Conservation (phyloP, 768 basidiomycete genomes). For the Hypholoma sublateritium region DNA sequence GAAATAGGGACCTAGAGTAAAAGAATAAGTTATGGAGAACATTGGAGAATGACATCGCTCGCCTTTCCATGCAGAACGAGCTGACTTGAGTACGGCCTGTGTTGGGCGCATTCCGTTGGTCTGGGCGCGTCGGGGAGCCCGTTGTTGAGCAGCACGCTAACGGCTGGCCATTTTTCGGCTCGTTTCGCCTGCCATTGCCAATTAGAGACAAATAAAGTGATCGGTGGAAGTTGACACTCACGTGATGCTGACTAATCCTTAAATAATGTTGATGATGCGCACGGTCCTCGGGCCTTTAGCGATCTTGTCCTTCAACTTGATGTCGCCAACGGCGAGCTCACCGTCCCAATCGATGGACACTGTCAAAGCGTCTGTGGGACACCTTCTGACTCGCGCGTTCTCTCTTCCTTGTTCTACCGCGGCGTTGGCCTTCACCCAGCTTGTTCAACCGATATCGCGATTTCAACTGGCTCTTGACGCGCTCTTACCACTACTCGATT, state of each 20-base stretch:
- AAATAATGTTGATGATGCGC: not conserved
- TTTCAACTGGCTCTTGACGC: conserved; percentile 86
- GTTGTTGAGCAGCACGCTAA: conserved; percentile 10
- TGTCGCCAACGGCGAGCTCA: conserved; percentile 17
- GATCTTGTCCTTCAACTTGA: conserved; percentile 8
- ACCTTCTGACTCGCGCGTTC: conserved; percentile 66
- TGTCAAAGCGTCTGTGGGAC: conserved; percentile 61
- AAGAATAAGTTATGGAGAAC: not conserved
- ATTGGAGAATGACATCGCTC: conserved; percentile 6
- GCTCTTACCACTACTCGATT: conserved; percentile 70
- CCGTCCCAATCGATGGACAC: conserved; percentile 35
- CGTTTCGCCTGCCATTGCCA: conserved; percentile 8
- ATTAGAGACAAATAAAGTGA: conserved; percentile 7
- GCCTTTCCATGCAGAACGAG: conserved; percentile 89
- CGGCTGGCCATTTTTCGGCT: conserved; percentile 6
- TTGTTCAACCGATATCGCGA: conserved; percentile 72
- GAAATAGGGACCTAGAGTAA: conserved; percentile 81
- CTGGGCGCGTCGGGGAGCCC: conserved; percentile 6
- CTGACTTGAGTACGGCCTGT: conserved; percentile 53
- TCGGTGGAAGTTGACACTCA: not conserved
- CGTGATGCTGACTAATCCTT: not conserved
- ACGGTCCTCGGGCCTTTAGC: not conserved
- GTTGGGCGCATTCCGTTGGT: conserved; percentile 58
- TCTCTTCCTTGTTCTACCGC: conserved; percentile 76
- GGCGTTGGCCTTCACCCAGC: conserved; percentile 71